phyloP scores from a whole-genome alignment of 2,329 filamentous ascomycete genomes.

The Diaporthe sp. region DNA sequence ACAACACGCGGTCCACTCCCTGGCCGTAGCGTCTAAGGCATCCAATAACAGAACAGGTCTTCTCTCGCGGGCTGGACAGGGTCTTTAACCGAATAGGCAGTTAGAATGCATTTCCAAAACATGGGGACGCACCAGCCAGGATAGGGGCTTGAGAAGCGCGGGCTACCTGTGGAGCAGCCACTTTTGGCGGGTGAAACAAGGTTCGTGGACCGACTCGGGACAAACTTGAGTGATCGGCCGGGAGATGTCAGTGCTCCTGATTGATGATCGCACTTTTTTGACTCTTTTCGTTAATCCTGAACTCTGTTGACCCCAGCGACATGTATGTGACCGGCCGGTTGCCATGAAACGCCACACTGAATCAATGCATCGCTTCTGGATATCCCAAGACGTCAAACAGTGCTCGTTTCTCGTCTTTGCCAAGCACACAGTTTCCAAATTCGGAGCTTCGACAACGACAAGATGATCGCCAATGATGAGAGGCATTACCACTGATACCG shows the following conservation, averaged over 20 bases:
- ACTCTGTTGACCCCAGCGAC: neutral
- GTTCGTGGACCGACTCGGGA: constrained; percentile 1
- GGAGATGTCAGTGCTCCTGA: constrained; percentile 47
- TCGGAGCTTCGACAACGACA: neutral
- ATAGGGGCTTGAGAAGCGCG: neutral
- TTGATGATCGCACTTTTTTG: constrained; percentile 40
- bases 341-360: neutral
- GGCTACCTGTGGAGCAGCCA: neutral
- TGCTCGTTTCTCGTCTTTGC: constrained; percentile 12
- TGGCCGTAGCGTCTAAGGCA: neutral
- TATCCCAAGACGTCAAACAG: neutral
- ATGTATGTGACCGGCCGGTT: neutral
- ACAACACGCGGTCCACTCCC: neutral
- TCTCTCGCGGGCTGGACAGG: neutral
- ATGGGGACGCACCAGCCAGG: neutral
- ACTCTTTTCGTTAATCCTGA: constrained; percentile 34
- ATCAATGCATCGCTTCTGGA: neutral
- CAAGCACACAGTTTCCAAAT: constrained; percentile 2
- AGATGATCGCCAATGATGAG: neutral
- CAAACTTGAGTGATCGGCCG: constrained; percentile 54
- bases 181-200: constrained; percentile 7
- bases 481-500: neutral
- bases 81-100: neutral
- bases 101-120: constrained; percentile 18
- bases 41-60: neutral